A percentile compares a stretch with the other conserved stretches of the same genome.
phyloP scores from a whole-genome alignment of 78 protist species.

The Dictyostelium purpureum region DNA sequence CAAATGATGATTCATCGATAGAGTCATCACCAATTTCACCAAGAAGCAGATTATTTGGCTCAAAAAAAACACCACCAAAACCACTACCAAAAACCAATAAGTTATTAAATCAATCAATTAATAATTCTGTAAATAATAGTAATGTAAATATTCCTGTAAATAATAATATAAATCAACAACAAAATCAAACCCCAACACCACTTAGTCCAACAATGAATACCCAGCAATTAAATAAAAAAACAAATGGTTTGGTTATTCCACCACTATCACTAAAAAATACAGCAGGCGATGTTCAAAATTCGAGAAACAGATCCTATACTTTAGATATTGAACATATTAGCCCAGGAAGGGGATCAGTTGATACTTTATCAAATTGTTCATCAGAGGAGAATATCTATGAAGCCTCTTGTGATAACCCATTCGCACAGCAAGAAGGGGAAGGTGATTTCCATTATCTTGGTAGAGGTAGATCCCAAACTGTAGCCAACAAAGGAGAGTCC shows the following conservation, averaged over 20 bases:
- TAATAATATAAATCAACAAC: too few relatives aligned
- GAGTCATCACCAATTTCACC: background rate
- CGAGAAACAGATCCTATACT: slow-evolving; percentile 32
- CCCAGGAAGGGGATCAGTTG: background rate
- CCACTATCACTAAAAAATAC: background rate
- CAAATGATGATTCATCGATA: background rate
- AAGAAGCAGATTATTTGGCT: background rate
- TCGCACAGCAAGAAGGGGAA: too few relatives aligned
- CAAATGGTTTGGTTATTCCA: background rate
- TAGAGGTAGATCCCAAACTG: background rate
- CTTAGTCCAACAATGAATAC: background rate
- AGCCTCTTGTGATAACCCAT: background rate
- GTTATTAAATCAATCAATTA: too few relatives aligned
- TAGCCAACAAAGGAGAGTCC: background rate
- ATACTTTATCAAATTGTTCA: background rate
- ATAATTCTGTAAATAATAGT: background rate
- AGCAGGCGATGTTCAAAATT: background rate
- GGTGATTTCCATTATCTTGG: too few relatives aligned
- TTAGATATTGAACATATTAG: background rate
- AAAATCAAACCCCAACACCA: background rate
- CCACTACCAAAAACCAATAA: slow-evolving; percentile 29
- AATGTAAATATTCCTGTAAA: background rate
- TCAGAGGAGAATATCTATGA: background rate
- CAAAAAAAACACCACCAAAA: slow-evolving; percentile 19
- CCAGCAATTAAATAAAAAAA: too few relatives aligned